Percentiles rank a stretch among this genome's conserved stretches.
Conservation (phyloP, 371 early-diverging fungal genomes). For the Mortierella polycephala region DNA sequence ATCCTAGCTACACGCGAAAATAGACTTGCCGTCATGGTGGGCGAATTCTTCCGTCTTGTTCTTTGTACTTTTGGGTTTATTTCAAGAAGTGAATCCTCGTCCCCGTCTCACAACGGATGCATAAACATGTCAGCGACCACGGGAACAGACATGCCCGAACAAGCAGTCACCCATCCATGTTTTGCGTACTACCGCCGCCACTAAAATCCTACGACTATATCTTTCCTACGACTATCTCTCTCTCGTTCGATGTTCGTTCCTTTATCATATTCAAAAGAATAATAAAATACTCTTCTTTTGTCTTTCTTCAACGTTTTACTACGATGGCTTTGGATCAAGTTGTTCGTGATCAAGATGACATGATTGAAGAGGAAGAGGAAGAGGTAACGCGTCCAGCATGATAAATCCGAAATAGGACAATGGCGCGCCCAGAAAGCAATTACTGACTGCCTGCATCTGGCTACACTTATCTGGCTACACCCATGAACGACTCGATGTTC, state of each 20-base stretch:
- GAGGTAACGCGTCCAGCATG: constrained; percentile 9
- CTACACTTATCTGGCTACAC: background rate
- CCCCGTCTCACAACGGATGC: too few relatives aligned
- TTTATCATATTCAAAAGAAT: background rate
- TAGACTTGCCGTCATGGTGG: constrained; percentile 11
- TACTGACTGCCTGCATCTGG: background rate
- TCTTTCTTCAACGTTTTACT: too few relatives aligned
- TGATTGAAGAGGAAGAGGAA: constrained; percentile 36
- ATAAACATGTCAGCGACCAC: too few relatives aligned
- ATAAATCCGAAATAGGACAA: background rate
- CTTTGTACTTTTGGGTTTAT: background rate
- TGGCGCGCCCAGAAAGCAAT: background rate
- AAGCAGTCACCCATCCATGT: too few relatives aligned
- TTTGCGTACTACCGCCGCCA: too few relatives aligned
- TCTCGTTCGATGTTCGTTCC: too few relatives aligned
- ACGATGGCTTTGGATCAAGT: constrained; percentile 44
- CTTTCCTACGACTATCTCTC: too few relatives aligned
- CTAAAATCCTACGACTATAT: too few relatives aligned
- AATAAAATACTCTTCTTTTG: background rate
- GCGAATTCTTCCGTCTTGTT: background rate
- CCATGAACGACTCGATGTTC: background rate
- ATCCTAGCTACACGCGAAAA: constrained; percentile 18
- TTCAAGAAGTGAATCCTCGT: background rate
- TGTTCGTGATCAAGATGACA: constrained; percentile 33
- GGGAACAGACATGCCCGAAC: too few relatives aligned